Evolutionary conservation across 2,329 filamentous ascomycete species (phyloP), one percentile per base, ranked within the genome.

Genomic region (Xylariaceae sp.): DNA sequence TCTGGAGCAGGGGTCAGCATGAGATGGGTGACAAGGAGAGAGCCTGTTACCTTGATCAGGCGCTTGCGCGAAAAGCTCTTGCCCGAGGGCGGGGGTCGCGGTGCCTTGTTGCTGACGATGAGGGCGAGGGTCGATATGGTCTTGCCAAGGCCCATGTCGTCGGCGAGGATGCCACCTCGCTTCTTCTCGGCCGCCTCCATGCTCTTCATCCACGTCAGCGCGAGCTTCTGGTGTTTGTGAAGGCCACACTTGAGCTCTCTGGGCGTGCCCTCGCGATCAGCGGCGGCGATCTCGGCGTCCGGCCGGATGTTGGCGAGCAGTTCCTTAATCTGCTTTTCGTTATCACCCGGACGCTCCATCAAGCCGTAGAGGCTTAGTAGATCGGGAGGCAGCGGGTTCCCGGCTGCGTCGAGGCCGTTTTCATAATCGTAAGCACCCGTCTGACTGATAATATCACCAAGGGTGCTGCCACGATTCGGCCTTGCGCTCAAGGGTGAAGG

Each of bases 71-170:
- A 31, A 33, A 24, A 42, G 39, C 80, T 68, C 1, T 57, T 0
- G 83, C 75, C n/a, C 11, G 29, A 13, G 3, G 30, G 12, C 70
- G 78, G 5, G 78, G 71, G 5, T 75, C 15, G 24, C 7, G 37
- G 30, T 9, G 40, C 31, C 28, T 33, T 36, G 7, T 33, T 42
- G 19, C 27, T 72, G 10, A 86, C 66, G 46, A 94, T 83, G 27
- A 94, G 68, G 4, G 88, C 75, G 15, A 95, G 66, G 5, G 84
- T 80, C 40, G 90, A 86, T 16, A 94, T 80, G 0, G 85, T 90
- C 59, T 92, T 90, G 6, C 85, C 85, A 9, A 90, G 64, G 6
- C 85, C 85, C 85, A 90, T 92, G 42, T 87, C 83, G 49, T 87
- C 83, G 1, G 80, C 82, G 16, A 89, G 64, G 35, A 90, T 86